Conservation (phyloP, 768 basidiomycete genomes). For the Porpolomopsis calyptriformis region DNA sequence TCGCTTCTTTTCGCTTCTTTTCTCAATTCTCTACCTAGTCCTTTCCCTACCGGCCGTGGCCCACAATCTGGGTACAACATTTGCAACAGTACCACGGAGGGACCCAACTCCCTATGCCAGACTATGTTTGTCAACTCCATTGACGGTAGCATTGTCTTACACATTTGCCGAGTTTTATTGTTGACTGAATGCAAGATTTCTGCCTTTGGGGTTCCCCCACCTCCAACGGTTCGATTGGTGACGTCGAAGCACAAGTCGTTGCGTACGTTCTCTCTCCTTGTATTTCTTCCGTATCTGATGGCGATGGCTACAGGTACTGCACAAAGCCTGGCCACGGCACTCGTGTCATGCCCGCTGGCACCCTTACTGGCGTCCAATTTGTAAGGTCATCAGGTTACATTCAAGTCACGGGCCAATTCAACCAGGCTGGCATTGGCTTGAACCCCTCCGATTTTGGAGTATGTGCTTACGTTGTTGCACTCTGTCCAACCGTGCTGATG, state of each 20-base stretch:
- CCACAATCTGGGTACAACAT: slow-evolving; percentile 48
- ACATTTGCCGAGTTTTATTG: not conserved
- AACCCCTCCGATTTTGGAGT: slow-evolving; percentile 33
- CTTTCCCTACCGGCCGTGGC: slow-evolving; percentile 39
- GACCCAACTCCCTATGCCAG: slow-evolving; percentile 46
- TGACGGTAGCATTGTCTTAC: slow-evolving; percentile 27
- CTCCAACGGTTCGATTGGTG: slow-evolving; percentile 43
- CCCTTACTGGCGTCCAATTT: slow-evolving; percentile 59
- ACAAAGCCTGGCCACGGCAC: slow-evolving; percentile 62
- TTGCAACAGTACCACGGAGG: slow-evolving; percentile 50
- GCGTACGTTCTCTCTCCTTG: slow-evolving; percentile 33
- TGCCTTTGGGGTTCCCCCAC: slow-evolving; percentile 54
- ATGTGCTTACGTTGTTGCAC: not conserved
- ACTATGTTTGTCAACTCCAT: slow-evolving; percentile 42
- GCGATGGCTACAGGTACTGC: slow-evolving; percentile 28
- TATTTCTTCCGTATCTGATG: not conserved
- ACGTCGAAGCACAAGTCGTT: slow-evolving; percentile 58
- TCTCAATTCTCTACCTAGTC: not conserved
- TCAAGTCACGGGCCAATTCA: slow-evolving; percentile 52
- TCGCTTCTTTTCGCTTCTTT: not conserved
- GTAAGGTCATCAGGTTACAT: slow-evolving; percentile 57
- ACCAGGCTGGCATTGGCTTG: slow-evolving; percentile 62
- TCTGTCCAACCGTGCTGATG: not conserved
- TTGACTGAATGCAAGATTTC: slow-evolving; percentile 44
- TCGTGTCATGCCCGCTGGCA: slow-evolving; percentile 58